phyloP scores from a whole-genome alignment of 2,329 filamentous ascomycete genomes.

The Talaromyces funiculosus region DNA sequence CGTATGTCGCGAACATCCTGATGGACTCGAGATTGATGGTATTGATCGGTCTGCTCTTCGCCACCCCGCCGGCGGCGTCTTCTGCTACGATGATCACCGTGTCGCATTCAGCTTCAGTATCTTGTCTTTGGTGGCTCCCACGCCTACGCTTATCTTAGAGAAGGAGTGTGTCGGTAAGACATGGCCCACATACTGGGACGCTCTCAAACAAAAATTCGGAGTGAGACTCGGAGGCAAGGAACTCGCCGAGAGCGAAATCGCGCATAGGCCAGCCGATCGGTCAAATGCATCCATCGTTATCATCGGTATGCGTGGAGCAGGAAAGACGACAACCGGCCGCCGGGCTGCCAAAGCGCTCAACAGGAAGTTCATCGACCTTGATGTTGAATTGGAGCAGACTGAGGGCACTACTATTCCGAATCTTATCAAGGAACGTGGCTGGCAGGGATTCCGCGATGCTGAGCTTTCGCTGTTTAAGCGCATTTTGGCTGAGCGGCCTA shows the following conservation, averaged over 20 bases:
- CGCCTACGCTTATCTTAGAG: constrained; percentile 73
- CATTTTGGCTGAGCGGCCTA: constrained; percentile 67
- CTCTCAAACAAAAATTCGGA: constrained; percentile 69
- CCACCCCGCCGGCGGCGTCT: constrained; percentile 62
- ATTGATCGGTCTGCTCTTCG: constrained; percentile 47
- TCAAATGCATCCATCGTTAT: constrained; percentile 71
- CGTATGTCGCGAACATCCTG: constrained; percentile 76
- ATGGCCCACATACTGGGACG: constrained; percentile 99
- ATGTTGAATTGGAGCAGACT: constrained; percentile 74
- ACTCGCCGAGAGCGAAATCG: constrained; percentile 32
- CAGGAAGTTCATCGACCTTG: constrained; percentile 77
- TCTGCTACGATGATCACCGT: constrained; percentile 95
- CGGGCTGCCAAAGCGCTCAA: constrained; percentile 75
- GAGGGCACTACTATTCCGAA: constrained; percentile 75
- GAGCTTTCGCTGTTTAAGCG: constrained; percentile 70
- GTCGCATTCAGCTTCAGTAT: constrained; percentile 99
- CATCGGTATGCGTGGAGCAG: constrained; percentile 94
- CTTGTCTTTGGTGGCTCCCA: constrained; percentile 64
- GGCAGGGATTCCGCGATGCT: constrained; percentile 79
- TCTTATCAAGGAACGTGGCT: constrained; percentile 71
- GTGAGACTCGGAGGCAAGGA: constrained; percentile 73
- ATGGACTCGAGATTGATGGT: constrained; percentile 72
- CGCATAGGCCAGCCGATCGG: constrained; percentile 36
- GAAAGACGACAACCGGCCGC: constrained; percentile 86
- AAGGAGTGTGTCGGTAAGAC: constrained; percentile 94